Base-by-base conservation (phyloP, 805 yeast genomes). In the Starmerella sirachaensis region DNA sequence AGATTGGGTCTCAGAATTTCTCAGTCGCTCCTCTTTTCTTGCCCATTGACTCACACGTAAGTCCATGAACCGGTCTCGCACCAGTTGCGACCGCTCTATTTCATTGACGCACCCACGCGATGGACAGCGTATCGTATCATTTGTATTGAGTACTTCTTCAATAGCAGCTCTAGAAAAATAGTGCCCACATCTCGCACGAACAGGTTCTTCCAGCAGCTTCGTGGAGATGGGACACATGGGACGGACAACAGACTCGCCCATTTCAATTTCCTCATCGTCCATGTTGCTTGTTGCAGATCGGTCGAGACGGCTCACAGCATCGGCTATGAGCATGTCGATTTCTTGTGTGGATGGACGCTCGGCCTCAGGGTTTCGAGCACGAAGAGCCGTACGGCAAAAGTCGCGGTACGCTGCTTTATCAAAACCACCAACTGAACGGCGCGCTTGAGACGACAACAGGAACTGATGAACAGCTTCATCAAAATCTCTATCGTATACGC, bases 121-220 rank as follows among this genome's bases (percentile, higher is more conserved):
- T n/a, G 49, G 49, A 18, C 49, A 45, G 6, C 5, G 16, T 2
- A 36, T 18, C 6, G 27, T 12, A 2, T 14, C 30, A 6, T 14
- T 24, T 12, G n/a, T n/a, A 5, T 11, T 29, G 8, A 42, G 12
- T 2, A 24, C 31, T 12, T 19, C 23, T 2, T 22, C 10, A 8
- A 46, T 19, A 10, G 12, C 23, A 9, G 22, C 30, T 12, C 21
- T 14, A 2, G 51, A 47, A 28, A 38, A 45, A 19, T 30, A 30
- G 20, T 48, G 52, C 2, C 46, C 43, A 17, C 52, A 48, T 1
- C 26, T n/a, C 1, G 47, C 40, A 11, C 40, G 12, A 8, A 48
- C 49, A 1, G 52, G 50, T 12, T 47, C 31, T 16, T 41, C 41
- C 9, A 47, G 28, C 4, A 19, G 17, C 13, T 17, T 13, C n/a